Evolutionary conservation across 2,329 filamentous ascomycete genomes (phyloP), one percentile per base, ranked within the genome.

Genomic region (Colletotrichum chrysophilum): DNA sequence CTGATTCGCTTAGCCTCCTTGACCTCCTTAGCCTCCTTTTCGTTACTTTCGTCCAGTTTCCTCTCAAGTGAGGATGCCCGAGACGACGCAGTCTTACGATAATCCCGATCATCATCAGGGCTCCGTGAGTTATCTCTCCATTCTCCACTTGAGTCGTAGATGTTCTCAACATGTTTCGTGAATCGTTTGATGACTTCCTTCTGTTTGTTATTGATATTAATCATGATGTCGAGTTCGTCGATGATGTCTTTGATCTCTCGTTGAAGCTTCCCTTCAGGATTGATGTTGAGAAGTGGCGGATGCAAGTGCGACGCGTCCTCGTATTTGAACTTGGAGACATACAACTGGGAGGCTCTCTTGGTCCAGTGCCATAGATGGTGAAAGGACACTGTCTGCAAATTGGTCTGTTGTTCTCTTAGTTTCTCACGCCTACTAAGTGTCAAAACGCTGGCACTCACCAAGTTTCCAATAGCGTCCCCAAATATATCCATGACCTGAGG

Each of bases 191-290:
- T 69, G 0, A 84, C 80, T 5, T 84, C 80, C 3, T 75, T 61
- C 52, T 87, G 87, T n/a, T 83, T 81, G 7, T 80, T 81, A 6
- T 81, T 79, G 16, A 89, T 81, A 16, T 84, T 81, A 0, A 85
- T 79, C 81, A 89, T 88, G 67, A 89, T 89, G 10, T 86, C 84
- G 0, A 89, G 81, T 75, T 89, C 87, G 16, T 89, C 87, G 2
- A 86, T 78, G 26, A 89, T 87, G 56, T 89, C 87, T 65, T 87
- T 86, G 12, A 87, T 85, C 66, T 89, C 87, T 0, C 81, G 79
- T 36, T 87, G 84, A 0, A 89, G 79, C 24, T 83, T 81, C 0
- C 85, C 86, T 74, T 89, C 87, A 1, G 83, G 82, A 4, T 84
- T 85, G 28, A 88, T 88, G 68, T 87, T 83, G 1, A 88, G 81